phyloP scores from a whole-genome alignment of 805 yeast species.

The Candida sonorensis region DNA sequence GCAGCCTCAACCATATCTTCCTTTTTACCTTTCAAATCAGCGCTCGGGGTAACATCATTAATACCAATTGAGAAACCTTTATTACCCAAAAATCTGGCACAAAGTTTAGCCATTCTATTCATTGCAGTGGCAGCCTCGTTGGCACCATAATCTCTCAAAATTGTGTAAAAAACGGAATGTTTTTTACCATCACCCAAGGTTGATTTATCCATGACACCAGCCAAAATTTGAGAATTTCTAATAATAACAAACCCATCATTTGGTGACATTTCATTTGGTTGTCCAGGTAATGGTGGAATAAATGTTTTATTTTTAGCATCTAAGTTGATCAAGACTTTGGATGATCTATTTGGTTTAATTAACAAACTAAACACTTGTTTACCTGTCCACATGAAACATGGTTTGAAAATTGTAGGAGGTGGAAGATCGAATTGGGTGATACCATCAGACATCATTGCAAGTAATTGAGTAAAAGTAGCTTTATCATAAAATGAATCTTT shows the following conservation, averaged over 20 bases:
- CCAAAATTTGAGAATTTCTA: constrained; percentile 78
- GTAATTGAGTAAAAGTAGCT: constrained; percentile 71
- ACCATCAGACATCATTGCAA: constrained; percentile 96
- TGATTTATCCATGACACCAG: constrained; percentile 97
- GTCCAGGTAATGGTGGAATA: constrained; percentile 62
- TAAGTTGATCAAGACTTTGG: constrained; percentile 80
- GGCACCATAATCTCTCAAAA: constrained; percentile 94
- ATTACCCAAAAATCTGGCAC: constrained; percentile 92
- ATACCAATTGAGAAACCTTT: constrained; percentile 97
- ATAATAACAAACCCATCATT: constrained; percentile 93
- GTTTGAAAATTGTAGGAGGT: constrained; percentile 90
- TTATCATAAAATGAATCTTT: constrained; percentile 92
- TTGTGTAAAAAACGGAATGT: constrained; percentile 92
- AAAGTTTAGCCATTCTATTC: constrained; percentile 99
- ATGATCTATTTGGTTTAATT: constrained; percentile 70
- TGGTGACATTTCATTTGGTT: constrained; percentile 92
- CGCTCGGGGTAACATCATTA: constrained; percentile 93
- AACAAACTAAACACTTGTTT: constrained; percentile 88
- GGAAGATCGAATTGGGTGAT: constrained; percentile 84
- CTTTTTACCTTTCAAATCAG: constrained; percentile 64
- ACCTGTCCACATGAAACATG: constrained; percentile 92
- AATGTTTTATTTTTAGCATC: constrained; percentile 94
- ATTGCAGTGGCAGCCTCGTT: constrained; percentile 91
- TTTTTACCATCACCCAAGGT: constrained; percentile 97
- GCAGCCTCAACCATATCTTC: constrained; percentile 88